A percentile compares a stretch with the other conserved stretches of the same genome.
phyloP scores from a whole-genome alignment of 2,329 filamentous ascomycete species.

The Paracoccidioides brasiliensis region DNA sequence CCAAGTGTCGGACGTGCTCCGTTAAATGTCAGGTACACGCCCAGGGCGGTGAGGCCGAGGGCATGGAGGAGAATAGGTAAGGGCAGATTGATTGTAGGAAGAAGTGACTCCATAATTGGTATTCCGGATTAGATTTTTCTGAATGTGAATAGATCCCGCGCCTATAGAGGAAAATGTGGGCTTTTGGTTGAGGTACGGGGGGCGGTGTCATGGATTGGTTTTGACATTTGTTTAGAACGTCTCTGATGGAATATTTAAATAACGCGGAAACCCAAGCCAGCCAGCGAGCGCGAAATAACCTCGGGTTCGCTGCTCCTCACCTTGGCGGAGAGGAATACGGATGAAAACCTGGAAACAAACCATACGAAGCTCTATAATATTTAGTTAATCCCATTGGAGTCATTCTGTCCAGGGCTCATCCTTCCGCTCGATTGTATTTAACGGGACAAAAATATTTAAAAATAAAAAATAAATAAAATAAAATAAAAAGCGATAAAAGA shows the following conservation, averaged over 20 bases:
- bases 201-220: too few species aligned
- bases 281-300: too few species aligned
- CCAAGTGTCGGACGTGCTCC: background rate
- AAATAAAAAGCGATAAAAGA: too few species aligned
- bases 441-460: too few species aligned
- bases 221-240: too few species aligned
- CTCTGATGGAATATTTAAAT: background rate
- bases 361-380: background rate
- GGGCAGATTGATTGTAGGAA: conserved; percentile 1
- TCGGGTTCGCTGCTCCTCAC: background rate
- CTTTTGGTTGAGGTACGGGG: too few species aligned
- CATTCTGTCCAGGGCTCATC: background rate
- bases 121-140: background rate
- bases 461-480: too few species aligned
- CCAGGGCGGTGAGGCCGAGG: background rate
- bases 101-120: background rate
- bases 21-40: background rate
- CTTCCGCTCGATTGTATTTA: background rate
- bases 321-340: background rate
- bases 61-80: conserved; percentile 3
- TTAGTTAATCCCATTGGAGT: too few species aligned
- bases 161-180: background rate
- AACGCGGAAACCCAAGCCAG: too few species aligned
- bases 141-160: background rate
- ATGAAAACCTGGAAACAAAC: background rate